Evolutionary conservation across 129 eudicot genomes (phyloP).

Genomic region (Chrysanthemum makinoi): DNA sequence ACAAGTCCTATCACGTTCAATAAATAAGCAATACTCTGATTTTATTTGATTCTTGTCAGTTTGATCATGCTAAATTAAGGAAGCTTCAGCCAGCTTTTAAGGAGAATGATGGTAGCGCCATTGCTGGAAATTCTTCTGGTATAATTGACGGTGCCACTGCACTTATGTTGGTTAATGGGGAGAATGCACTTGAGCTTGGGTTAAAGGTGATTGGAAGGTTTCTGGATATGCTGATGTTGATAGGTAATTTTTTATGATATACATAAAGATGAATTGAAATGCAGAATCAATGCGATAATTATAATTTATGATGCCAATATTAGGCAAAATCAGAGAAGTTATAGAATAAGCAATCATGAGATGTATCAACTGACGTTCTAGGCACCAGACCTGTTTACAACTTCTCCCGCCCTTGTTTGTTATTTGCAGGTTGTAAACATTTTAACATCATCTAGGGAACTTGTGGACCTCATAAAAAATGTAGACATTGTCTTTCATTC

Average conservation of each 20-base stretch:
- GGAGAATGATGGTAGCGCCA: too few relatives aligned
- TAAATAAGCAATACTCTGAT: neutral
- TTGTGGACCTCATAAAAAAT: too few relatives aligned
- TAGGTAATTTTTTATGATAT: constrained; percentile 43
- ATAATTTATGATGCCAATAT: neutral
- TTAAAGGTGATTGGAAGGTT: constrained; percentile 78
- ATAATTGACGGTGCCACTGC: too few relatives aligned
- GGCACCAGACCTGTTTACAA: constrained; percentile 84
- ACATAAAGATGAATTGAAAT: neutral
- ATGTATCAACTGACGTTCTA: constrained; percentile 25
- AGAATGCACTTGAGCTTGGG: constrained; percentile 86
- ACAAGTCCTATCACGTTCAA: neutral
- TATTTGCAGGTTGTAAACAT: too few relatives aligned
- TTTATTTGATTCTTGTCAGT: too few relatives aligned
- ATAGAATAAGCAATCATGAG: constrained; percentile 3
- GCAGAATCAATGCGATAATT: neutral
- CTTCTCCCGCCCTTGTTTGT: constrained; percentile 59
- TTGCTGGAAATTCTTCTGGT: too few relatives aligned
- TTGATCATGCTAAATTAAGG: too few relatives aligned
- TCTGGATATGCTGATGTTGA: constrained; percentile 86
- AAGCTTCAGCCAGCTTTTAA: too few relatives aligned
- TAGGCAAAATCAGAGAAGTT: neutral
- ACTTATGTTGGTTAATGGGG: constrained; percentile 29
- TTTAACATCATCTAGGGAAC: too few relatives aligned
- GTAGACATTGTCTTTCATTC: too few relatives aligned